phyloP scores from a whole-genome alignment of 2,329 filamentous ascomycete genomes.

The Hypoxylon sp. region DNA sequence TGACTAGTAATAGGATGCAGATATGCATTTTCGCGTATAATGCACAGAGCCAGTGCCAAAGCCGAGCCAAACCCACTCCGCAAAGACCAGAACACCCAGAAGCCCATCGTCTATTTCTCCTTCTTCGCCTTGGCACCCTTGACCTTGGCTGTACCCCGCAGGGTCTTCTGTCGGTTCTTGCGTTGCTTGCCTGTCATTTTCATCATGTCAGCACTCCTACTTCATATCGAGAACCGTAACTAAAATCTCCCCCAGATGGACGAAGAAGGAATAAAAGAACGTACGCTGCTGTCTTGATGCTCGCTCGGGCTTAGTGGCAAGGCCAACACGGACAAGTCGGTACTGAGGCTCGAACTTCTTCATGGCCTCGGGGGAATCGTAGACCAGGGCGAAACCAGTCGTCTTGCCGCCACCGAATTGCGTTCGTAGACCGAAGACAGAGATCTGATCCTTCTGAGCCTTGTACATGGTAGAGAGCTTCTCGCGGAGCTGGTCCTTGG shows the following conservation, averaged over 20 bases:
- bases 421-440: slow-evolving; percentile 97
- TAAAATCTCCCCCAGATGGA: neutral
- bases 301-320: slow-evolving; percentile 96
- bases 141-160: slow-evolving; percentile 97
- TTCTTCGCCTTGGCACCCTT: slow-evolving; percentile 97
- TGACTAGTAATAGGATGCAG: slow-evolving; percentile 40
- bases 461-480: slow-evolving; percentile 98
- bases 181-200: slow-evolving; percentile 91
- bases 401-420: slow-evolving; percentile 99
- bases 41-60: slow-evolving; percentile 55
- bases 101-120: slow-evolving; percentile 79
- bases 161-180: slow-evolving; percentile 99
- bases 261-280: slow-evolving; percentile 61
- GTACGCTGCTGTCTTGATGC: slow-evolving; percentile 98
- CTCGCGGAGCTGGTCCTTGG: slow-evolving; percentile 97
- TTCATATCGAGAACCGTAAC: neutral
- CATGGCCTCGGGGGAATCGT: slow-evolving; percentile 97
- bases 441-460: slow-evolving; percentile 96
- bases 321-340: slow-evolving; percentile 93
- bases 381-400: slow-evolving; percentile 98
- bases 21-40: slow-evolving; percentile 52
- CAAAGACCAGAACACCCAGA: slow-evolving; percentile 52
- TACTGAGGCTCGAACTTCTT: slow-evolving; percentile 99
- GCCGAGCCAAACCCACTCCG: slow-evolving; percentile 55
- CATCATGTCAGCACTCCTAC: slow-evolving; percentile 27